Base-by-base conservation (phyloP, 768 basidiomycete species). In the Russula emetica region DNA sequence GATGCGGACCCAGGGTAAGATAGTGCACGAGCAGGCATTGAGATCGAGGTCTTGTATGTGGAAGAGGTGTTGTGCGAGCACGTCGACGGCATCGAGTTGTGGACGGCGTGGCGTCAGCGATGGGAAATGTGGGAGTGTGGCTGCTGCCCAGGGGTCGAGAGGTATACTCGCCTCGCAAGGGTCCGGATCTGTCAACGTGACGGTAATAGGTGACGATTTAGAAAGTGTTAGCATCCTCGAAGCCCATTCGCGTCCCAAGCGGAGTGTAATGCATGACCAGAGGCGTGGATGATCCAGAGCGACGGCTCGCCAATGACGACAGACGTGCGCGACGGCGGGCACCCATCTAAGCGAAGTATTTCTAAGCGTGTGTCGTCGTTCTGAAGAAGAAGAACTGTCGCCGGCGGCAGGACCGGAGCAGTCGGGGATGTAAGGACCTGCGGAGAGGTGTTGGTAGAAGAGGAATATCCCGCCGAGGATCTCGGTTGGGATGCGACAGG, bases 401-500 rank as follows among this genome's bases (percentile, higher is more conserved):
- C 14, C n/a, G 13, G 28, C 2, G 28, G 2, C 20, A 5, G 18
- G 24, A 20, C 52, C 59, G 13, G 34, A 18, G 7, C n/a, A 58
- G 0, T 52, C 55, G 2, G n/a, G 42, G 38, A 56, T 20, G 38
- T 28, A 55, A 5, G 53, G 1, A 0, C 16, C 22, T 14, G 28
- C 6, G 11, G 40, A 60, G 32, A 45, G 11, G 3, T 34, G 55
- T 14, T 65, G 60, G 55, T 65, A 65, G 40, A 56, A 32, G 55
- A 65, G 64, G 55, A 65, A 61, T 38, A 65, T 65, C 34, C 61
- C 53, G 20, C 38, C 54, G 28, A 64, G 54, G 49, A 64, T 65
- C 42, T 65, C 59, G 1, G 64, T 56, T 9, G 63, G 64, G 38
- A 65, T 61, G 60, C 60, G 60, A 11, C 60, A 61, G 47, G 64